Evolutionary conservation across 495 filamentous ascomycete genomes (phyloP), one percentile per base, ranked within the genome.

Genomic region (Parachaetomium inaequale): DNA sequence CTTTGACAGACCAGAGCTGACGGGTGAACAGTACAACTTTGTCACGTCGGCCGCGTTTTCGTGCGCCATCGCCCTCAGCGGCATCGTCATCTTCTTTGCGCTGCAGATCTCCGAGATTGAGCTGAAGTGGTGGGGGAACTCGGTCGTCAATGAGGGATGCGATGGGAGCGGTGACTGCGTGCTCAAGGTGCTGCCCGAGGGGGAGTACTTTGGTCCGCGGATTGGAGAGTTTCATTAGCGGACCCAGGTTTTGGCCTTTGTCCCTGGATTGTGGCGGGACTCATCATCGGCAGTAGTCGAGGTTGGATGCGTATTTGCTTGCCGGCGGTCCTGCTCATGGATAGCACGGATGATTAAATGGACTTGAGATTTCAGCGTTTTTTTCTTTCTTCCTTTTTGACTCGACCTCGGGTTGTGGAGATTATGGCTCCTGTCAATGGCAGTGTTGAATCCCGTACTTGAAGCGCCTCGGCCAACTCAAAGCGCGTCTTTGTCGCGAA

Each of bases 111-210:
- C 61, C 1, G 68, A 69, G 38, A 45, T 74, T n/a, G 36, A 70
- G 40, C n/a, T 77, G n/a, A 34, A 72, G 42, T 78, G 76, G 76
- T 77, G 75, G 76, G 76, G 76, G 4, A 78, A 76, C 59, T 64
- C 45, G 4, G 68, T 74, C 4, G 51, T 67, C 3, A 23, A 45
- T 5, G 56, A 68, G 32, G 76, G 76, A 11, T 78, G 76, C 51
- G 73, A 77, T 36, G 66, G 45, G 5, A 54, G 31, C 0, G 56
- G 50, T 5, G 55, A 61, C 40, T 78, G 75, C 56, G 56, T 57
- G 4, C 61, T 71, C 11, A 52, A 63, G 36, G 23, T 36, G 49
- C 58, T 79, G 4, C 36, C 49, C 0, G 61, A 69, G 42, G 75
- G 74, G 0, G 69, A 75, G 49, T 75, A 73, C 46, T 76, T 78